phyloP scores from a whole-genome alignment of 768 basidiomycete species.

The Boletus rubroflammeus region DNA sequence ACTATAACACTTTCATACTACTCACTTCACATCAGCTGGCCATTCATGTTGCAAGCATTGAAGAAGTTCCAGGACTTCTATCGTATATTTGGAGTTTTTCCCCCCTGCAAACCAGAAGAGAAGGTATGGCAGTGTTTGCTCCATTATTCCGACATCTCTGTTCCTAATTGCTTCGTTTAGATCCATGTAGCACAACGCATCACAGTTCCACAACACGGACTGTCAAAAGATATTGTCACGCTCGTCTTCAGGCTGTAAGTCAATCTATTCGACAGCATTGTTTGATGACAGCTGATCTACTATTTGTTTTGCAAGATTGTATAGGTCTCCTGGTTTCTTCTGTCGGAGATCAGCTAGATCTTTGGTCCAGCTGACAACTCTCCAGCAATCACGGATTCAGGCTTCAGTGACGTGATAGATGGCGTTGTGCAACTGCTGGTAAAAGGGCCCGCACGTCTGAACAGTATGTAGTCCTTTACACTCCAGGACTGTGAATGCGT shows the following conservation, averaged over 20 bases:
- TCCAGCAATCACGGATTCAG: neutral
- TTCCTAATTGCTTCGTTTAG: neutral
- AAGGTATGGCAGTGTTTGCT: neutral
- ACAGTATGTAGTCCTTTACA: neutral
- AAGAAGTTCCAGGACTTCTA: neutral
- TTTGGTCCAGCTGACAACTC: neutral
- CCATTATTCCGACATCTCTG: neutral
- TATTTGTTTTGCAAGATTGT: neutral
- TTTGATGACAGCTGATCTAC: neutral
- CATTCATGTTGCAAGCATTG: neutral
- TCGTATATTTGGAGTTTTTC: neutral
- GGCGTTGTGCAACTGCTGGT: neutral
- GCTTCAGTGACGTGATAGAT: neutral
- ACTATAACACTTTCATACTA: neutral
- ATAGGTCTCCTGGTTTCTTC: neutral
- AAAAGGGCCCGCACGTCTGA: neutral
- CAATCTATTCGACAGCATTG: neutral
- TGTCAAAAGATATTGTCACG: neutral
- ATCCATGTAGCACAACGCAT: neutral
- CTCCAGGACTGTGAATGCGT: neutral
- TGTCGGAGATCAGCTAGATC: neutral
- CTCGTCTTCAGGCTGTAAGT: neutral
- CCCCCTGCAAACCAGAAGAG: neutral
- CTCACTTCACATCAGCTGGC: neutral
- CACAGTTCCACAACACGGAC: neutral